These are phyloP conservation scores for Cladosporium cucumerinum DNA, from an alignment of 2,329 filamentous ascomycete genomes.

Conservation along the genomic window DNA sequence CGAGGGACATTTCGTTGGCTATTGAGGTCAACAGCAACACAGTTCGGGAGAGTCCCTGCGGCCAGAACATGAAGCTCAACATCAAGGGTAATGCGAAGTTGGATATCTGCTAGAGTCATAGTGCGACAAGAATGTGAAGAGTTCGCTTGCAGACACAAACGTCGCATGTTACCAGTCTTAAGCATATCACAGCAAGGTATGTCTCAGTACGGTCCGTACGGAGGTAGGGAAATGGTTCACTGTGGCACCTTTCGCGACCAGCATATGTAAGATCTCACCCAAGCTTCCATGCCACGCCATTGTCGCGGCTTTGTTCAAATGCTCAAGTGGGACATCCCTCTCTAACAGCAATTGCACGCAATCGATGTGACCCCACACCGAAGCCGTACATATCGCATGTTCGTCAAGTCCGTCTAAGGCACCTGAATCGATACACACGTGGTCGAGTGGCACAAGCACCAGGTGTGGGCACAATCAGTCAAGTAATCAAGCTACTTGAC, in stretches of 20 bases:
- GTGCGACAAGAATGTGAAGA: background rate
- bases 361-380: background rate
- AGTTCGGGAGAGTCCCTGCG: slow-evolving; percentile 55
- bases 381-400: background rate
- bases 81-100: slow-evolving; percentile 46
- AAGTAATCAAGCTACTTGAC: no score
- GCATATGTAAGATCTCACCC: background rate
- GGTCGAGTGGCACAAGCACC: background rate
- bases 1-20: slow-evolving; percentile 50
- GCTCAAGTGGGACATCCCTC: background rate
- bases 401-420: background rate
- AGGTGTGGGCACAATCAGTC: no score
- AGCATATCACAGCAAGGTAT: no score
- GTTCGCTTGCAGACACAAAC: background rate
- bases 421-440: background rate
- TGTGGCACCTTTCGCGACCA: background rate
- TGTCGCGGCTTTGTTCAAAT: background rate
- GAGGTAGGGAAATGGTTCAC: no score
- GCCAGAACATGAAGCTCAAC: slow-evolving; percentile 50
- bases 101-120: slow-evolving; percentile 39
- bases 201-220: no score
- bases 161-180: background rate
- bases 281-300: background rate
- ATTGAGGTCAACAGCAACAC: slow-evolving; percentile 49
- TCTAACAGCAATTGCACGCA: background rate